These are phyloP conservation scores for Aphanomyces euteiches DNA, from an alignment of 352 stramenopile genomes.

Conservation along the genomic window DNA sequence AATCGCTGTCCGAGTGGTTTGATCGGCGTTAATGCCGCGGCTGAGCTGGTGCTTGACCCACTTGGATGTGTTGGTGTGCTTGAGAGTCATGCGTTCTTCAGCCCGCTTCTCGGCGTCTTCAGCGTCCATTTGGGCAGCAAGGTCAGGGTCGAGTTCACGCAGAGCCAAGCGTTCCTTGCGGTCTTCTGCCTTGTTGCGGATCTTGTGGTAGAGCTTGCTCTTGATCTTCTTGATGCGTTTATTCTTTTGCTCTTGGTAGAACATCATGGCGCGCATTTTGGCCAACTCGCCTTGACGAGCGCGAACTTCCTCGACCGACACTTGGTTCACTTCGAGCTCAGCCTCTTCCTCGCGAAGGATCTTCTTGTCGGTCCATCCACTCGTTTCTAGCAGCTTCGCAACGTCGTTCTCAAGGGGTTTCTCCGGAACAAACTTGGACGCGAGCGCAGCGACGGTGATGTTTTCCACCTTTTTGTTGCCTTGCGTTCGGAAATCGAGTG, in stretches of 20 bases:
- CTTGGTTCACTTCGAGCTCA: constrained; percentile 64
- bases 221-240: constrained; percentile 99
- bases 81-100: constrained; percentile 95
- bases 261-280: constrained; percentile 96
- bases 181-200: constrained; percentile 90
- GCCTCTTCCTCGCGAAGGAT: constrained; percentile 60
- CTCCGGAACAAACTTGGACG: constrained; percentile 91
- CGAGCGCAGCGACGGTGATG: constrained; percentile 77
- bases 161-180: constrained; percentile 83
- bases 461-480: constrained; percentile 61
- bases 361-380: constrained; percentile 55
- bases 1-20: constrained; percentile 87
- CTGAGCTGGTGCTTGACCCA: constrained; percentile 95
- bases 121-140: constrained; percentile 70
- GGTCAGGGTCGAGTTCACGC: constrained; percentile 66
- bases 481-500: constrained; percentile 92
- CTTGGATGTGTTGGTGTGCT: constrained; percentile 98
- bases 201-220: constrained; percentile 98
- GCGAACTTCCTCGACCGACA: constrained; percentile 75
- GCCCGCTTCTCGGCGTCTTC: constrained; percentile 89
- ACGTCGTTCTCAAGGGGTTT: constrained; percentile 89
- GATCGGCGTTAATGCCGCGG: constrained; percentile 86
- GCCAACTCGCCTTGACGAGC: constrained; percentile 89
- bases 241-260: constrained; percentile 98
- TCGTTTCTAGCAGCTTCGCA: constrained; percentile 54